phyloP scores from a whole-genome alignment of 257 asterid species.

The Petunia axillaris region DNA sequence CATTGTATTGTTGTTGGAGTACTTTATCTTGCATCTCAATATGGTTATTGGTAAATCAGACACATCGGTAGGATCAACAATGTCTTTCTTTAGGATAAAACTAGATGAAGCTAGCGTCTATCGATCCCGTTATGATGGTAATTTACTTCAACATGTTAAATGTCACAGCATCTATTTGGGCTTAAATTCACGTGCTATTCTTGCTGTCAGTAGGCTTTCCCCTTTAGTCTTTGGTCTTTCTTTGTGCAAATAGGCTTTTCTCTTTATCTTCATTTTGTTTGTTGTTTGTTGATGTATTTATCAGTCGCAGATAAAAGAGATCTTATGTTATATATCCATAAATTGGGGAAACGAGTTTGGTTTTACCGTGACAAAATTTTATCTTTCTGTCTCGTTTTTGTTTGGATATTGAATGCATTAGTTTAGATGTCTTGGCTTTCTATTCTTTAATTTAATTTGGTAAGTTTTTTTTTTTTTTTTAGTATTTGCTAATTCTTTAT shows the following conservation, averaged over 20 bases:
- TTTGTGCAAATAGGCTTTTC: neutral
- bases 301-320: neutral
- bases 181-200: neutral
- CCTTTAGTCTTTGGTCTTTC: neutral
- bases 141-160: neutral
- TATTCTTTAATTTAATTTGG: too few relatives aligned
- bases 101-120: neutral
- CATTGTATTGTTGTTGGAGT: too few relatives aligned
- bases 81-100: neutral
- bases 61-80: neutral
- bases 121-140: constrained; percentile 14
- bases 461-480: too few relatives aligned
- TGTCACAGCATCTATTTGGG: constrained; percentile 7
- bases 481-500: too few relatives aligned
- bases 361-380: too few relatives aligned
- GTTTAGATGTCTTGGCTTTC: too few relatives aligned
- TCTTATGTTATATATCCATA: neutral
- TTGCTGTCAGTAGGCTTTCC: neutral
- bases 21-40: neutral
- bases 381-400: too few relatives aligned
- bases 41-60: neutral
- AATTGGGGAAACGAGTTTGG: neutral
- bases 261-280: neutral
- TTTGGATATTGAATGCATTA: too few relatives aligned
- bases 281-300: neutral